Evolutionary conservation across 1,284 basidiomycete genomes (phyloP), one percentile per base, ranked within the genome.

Genomic region (Sporisorium iseilematis-ciliati): DNA sequence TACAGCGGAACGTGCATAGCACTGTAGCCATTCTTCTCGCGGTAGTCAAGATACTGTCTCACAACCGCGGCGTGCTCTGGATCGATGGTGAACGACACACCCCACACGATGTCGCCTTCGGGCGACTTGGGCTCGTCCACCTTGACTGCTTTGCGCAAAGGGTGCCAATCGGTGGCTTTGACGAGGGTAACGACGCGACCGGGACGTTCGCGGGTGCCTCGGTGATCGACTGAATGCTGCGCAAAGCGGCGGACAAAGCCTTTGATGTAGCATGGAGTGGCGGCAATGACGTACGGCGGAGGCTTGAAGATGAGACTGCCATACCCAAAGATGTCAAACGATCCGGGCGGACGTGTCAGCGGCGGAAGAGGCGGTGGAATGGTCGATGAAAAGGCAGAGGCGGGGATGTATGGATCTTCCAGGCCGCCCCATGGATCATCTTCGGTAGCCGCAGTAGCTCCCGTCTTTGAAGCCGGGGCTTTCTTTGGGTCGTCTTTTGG

Each of bases 161-260:
- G 60, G 23, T 78, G 73, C 93, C 93, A 95, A 60, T 94, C 92
- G 83, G 91, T 89, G 64, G 92, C 91, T 79, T 92, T 91, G n/a
- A 95, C 88, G 4, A 95, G 87, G 2, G 93, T 95, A 5, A 94
- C 93, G 2, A 94, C 93, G n/a, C 93, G 87, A 4, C 93, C 93
- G 6, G 83, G 83, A 3, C 77, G 66, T 42, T 67, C 62, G 11
- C 77, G 81, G 1, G 82, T 84, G 46, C 83, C 83, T n/a, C 84
- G 56, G 56, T 95, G 93, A 79, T 95, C 93, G 85, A 92, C 92
- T 56, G 92, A 94, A 83, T 89, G 89, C 85, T 95, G 93, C 0
- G 93, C 92, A 80, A 95, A 95, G 31, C 93, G 88, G 3, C 93
- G 89, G 0, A 93, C 92, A 73, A 92, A 94, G 31, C 92, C 92